A percentile compares a stretch with the other conserved stretches of the same genome.
These are phyloP conservation scores for Guadua angustifolia DNA, from an alignment of 176 grass and related monocot genomes.

Conservation along the genomic window DNA sequence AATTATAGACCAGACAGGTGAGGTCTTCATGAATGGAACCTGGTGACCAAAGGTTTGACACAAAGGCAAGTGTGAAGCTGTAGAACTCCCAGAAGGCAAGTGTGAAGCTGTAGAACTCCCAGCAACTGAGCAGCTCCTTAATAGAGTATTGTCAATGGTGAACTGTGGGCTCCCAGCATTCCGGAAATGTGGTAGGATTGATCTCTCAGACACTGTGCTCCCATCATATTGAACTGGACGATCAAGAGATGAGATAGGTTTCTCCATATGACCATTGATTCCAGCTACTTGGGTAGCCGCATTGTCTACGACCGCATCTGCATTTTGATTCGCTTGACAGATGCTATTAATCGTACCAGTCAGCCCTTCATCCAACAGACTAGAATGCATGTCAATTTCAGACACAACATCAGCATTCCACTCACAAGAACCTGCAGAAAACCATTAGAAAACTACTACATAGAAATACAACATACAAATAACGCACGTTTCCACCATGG, in stretches of 20 bases:
- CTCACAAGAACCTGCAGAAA: slow-evolving; percentile 29
- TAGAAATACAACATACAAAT: slow-evolving; percentile 11
- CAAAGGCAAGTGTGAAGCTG: slow-evolving; percentile 5
- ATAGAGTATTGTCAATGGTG: background rate
- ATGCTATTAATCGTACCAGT: background rate
- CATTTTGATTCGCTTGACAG: slow-evolving; percentile 14
- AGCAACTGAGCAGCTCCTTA: slow-evolving; percentile 29
- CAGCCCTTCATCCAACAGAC: background rate
- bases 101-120: slow-evolving; percentile 16
- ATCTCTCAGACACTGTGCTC: slow-evolving; percentile 9
- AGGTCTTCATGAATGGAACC: slow-evolving; percentile 52
- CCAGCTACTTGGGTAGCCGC: slow-evolving; percentile 5
- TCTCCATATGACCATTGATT: slow-evolving; percentile 1
- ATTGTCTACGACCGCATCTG: background rate
- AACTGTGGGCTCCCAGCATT: slow-evolving; percentile 21
- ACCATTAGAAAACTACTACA: background rate
- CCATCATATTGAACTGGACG: background rate
- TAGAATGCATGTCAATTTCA: background rate
- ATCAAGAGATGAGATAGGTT: background rate
- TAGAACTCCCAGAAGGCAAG: background rate
- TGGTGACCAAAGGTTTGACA: slow-evolving; percentile 18
- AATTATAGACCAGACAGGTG: slow-evolving; percentile 52
- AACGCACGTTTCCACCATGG: background rate
- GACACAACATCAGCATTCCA: background rate
- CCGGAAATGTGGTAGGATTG: background rate